Percentiles rank a stretch among this genome's conserved stretches.
Conservation (phyloP, 2,329 filamentous ascomycete genomes). For the Alternaria sp. region DNA sequence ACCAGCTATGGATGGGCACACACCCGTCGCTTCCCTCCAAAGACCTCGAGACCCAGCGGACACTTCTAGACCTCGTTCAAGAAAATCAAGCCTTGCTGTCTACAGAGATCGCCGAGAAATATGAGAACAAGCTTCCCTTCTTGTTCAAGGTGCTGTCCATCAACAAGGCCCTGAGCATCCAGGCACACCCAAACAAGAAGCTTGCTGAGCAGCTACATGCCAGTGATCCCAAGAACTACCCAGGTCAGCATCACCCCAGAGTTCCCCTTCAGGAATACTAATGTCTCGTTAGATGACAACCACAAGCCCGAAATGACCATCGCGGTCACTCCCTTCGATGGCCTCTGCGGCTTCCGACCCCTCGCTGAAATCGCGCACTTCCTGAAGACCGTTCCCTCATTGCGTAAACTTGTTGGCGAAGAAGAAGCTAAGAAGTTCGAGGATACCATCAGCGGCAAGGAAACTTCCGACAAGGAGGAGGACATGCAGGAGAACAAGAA, state of each 20-base stretch:
- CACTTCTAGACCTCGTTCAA: constrained; percentile 84
- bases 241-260: constrained; percentile 47
- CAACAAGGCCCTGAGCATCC: constrained; percentile 94
- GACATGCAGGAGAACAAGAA: constrained; percentile 71
- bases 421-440: constrained; percentile 58
- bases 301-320: constrained; percentile 99
- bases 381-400: constrained; percentile 68
- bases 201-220: constrained; percentile 88
- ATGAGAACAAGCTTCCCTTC: constrained; percentile 86
- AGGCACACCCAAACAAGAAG: constrained; percentile 96
- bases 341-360: constrained; percentile 93
- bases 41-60: constrained; percentile 82
- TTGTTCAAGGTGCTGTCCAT: constrained; percentile 98
- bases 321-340: constrained; percentile 94
- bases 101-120: constrained; percentile 74
- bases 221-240: constrained; percentile 91
- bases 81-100: constrained; percentile 87
- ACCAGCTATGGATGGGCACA: constrained; percentile 98
- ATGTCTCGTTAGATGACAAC: constrained; percentile 75
- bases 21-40: constrained; percentile 95
- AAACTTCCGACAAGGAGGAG: constrained; percentile 56
- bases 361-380: constrained; percentile 88
- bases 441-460: constrained; percentile 60
- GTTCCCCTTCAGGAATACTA: not conserved
- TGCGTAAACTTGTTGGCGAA: constrained; percentile 58